A percentile compares a stretch with the other conserved stretches of the same genome.
phyloP scores from a whole-genome alignment of 176 grass and related monocot genomes.

The Musa schizocarpa region DNA sequence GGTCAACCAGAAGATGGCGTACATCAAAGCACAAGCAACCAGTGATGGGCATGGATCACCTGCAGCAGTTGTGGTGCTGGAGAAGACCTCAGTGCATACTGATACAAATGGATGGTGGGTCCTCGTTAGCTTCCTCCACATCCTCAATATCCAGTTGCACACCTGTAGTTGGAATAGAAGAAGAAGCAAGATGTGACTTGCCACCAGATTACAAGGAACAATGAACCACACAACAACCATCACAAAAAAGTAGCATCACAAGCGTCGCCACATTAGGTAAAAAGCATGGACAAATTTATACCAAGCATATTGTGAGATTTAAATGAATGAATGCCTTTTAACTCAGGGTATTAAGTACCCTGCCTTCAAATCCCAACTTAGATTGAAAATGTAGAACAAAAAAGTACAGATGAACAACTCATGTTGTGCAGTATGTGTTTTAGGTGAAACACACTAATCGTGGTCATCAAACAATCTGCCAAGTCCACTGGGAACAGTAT shows the following conservation, averaged over 20 bases:
- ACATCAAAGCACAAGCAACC: too few relatives aligned
- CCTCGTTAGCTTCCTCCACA: neutral
- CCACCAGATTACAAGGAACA: neutral
- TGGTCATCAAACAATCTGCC: neutral
- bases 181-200: constrained; percentile 1
- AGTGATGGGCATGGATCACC: too few relatives aligned
- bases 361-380: too few relatives aligned
- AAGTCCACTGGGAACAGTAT: neutral
- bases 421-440: neutral
- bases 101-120: neutral
- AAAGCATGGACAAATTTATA: neutral
- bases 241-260: neutral
- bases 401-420: too few relatives aligned
- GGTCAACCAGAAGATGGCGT: too few relatives aligned
- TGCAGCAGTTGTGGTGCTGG: too few relatives aligned
- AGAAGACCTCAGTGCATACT: too few relatives aligned
- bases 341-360: too few relatives aligned
- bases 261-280: neutral
- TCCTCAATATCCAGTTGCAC: neutral
- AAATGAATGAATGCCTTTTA: neutral
- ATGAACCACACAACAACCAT: neutral
- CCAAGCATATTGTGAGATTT: too few relatives aligned
- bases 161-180: neutral
- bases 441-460: neutral
- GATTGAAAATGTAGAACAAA: too few relatives aligned